Evolutionary conservation across 2,329 filamentous ascomycete genomes (phyloP).

Genomic region (Fusarium sacchari): DNA sequence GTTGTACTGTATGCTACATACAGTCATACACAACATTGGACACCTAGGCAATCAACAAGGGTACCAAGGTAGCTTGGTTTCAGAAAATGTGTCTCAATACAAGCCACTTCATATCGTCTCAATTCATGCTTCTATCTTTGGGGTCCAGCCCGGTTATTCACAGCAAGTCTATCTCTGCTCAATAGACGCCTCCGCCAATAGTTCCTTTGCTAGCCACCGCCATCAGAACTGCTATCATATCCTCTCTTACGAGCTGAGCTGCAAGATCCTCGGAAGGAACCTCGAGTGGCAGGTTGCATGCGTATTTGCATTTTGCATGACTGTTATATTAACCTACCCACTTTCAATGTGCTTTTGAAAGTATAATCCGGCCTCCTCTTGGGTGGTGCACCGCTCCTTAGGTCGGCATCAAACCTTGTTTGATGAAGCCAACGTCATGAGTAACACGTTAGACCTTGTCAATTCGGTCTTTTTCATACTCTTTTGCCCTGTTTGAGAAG

Average conservation of each 20-base stretch:
- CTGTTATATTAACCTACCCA: conserved; percentile 2
- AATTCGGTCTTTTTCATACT: conserved; percentile 53
- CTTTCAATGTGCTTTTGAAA: background rate
- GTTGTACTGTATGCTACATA: background rate
- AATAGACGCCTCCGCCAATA: conserved; percentile 26
- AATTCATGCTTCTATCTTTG: conserved; percentile 17
- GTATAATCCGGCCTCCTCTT: conserved; percentile 3
- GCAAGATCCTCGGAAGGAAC: background rate
- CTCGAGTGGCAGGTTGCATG: background rate
- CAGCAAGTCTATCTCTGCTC: conserved; percentile 7
- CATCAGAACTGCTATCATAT: conserved; percentile 3
- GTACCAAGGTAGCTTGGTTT: background rate
- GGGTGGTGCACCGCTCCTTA: background rate
- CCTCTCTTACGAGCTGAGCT: background rate
- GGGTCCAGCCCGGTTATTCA: conserved; percentile 23
- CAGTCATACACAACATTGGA: background rate
- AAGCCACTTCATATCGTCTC: conserved; percentile 9
- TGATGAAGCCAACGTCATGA: conserved; percentile 12
- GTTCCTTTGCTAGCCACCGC: conserved; percentile 1
- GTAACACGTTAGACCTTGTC: background rate
- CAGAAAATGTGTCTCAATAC: conserved; percentile 2
- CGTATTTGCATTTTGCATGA: conserved; percentile 2
- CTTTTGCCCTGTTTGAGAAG: conserved; percentile 71
- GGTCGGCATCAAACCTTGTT: conserved; percentile 3
- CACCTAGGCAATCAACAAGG: background rate